A percentile compares a stretch with the other conserved stretches of the same genome.
phyloP scores from a whole-genome alignment of 2,329 filamentous ascomycete genomes.

The Pestalotiopsis fici region DNA sequence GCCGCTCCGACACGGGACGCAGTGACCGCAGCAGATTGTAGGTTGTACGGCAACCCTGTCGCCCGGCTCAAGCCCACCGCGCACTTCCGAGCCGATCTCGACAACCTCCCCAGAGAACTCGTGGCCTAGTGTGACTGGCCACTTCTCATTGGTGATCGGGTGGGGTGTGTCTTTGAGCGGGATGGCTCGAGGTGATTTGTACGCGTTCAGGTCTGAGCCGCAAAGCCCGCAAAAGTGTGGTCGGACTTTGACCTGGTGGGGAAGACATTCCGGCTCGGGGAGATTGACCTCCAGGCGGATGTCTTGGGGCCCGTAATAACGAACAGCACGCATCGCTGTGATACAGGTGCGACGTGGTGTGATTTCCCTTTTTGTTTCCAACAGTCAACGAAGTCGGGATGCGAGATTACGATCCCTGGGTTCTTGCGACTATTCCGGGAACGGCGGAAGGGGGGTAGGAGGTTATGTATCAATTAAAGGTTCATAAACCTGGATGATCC shows the following conservation, averaged over 20 bases:
- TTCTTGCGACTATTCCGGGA: too few relatives aligned
- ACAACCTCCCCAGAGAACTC: slow-evolving; percentile 64
- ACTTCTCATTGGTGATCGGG: slow-evolving; percentile 54
- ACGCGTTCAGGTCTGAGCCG: slow-evolving; percentile 35
- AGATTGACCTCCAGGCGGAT: too few relatives aligned
- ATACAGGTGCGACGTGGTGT: too few relatives aligned
- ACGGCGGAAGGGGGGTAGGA: too few relatives aligned
- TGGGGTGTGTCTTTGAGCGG: slow-evolving; percentile 43
- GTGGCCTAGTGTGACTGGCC: slow-evolving; percentile 64
- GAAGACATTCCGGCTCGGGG: slow-evolving; percentile 18
- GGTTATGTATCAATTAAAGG: too few relatives aligned
- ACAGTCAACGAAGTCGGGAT: too few relatives aligned
- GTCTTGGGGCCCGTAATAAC: too few relatives aligned
- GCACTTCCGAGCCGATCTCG: slow-evolving; percentile 55
- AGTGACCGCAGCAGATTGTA: slow-evolving; percentile 57
- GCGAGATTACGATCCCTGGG: too few relatives aligned
- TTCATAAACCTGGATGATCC: too few relatives aligned
- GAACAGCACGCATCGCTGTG: too few relatives aligned
- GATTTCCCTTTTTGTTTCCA: too few relatives aligned
- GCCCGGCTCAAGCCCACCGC: slow-evolving; percentile 45
- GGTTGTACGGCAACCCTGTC: slow-evolving; percentile 62
- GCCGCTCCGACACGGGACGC: slow-evolving; percentile 54
- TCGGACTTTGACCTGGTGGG: slow-evolving; percentile 23
- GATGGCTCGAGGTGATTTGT: slow-evolving; percentile 28
- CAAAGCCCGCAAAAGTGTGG: slow-evolving; percentile 35